These are phyloP conservation scores for Teratosphaeria destructans DNA, from an alignment of 2,329 filamentous ascomycete genomes.

Conservation along the genomic window DNA sequence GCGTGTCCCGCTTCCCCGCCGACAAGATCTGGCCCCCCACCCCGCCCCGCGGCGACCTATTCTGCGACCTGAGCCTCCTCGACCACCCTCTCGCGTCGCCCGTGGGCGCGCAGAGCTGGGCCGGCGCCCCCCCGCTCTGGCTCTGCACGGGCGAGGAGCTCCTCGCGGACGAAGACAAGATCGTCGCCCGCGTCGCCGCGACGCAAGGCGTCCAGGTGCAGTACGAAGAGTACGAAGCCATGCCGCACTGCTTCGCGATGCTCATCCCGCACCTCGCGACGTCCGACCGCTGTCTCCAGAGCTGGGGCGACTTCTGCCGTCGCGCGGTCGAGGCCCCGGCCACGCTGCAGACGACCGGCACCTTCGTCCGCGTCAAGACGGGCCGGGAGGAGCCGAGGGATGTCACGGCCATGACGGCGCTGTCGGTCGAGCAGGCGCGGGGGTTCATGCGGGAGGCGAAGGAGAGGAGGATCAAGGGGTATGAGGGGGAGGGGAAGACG, in stretches of 20 bases:
- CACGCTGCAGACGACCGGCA: constrained; percentile 20
- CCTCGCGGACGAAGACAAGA: constrained; percentile 56
- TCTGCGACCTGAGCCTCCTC: constrained; percentile 34
- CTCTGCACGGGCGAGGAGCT: constrained; percentile 62
- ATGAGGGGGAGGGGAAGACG: constrained; percentile 22
- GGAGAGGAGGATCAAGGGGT: constrained; percentile 19
- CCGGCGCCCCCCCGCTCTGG: constrained; percentile 54
- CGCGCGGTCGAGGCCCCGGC: constrained; percentile 18
- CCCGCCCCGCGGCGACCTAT: constrained; percentile 38
- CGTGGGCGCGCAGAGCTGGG: constrained; percentile 50
- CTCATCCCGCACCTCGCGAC: constrained; percentile 28
- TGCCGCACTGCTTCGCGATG: constrained; percentile 61
- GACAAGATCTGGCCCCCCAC: constrained; percentile 41
- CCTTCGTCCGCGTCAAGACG: constrained; percentile 20
- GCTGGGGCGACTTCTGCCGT: constrained; percentile 24
- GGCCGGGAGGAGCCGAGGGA: constrained; percentile 18
- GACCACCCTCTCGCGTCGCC: constrained; percentile 60
- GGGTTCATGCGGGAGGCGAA: constrained; percentile 21
- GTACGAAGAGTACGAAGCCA: constrained; percentile 66
- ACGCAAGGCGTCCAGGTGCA: constrained; percentile 50
- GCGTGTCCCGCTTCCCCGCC: constrained; percentile 28
- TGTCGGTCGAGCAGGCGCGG: constrained; percentile 18
- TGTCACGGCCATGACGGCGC: constrained; percentile 11
- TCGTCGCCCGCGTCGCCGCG: constrained; percentile 47
- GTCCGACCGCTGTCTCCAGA: constrained; percentile 25